Evolutionary conservation across 2,329 filamentous ascomycete species (phyloP).

Genomic region (Chaetothyriales sp.): DNA sequence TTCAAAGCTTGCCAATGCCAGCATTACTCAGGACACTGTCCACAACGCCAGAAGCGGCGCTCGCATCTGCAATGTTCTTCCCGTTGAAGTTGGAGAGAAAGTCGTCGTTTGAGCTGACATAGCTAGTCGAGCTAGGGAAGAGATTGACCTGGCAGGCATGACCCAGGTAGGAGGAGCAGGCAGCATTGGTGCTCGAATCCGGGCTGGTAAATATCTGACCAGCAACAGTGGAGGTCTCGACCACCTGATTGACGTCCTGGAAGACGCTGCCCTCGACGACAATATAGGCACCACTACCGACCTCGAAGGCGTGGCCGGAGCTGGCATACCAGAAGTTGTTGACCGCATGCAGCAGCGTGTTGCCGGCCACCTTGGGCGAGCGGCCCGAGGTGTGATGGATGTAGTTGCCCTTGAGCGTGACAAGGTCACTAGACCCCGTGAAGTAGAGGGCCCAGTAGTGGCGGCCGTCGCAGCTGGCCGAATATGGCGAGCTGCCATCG

Average conservation of each 20-base stretch:
- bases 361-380: conserved; percentile 39
- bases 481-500: conserved; percentile 40
- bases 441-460: conserved; percentile 49
- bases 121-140: too few species aligned
- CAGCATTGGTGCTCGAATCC: conserved; percentile 22
- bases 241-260: conserved; percentile 35
- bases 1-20: too few species aligned
- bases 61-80: too few species aligned
- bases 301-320: conserved; percentile 43
- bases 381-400: conserved; percentile 44
- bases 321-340: conserved; percentile 48
- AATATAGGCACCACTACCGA: conserved; percentile 30
- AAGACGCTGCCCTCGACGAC: conserved; percentile 45
- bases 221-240: conserved; percentile 23
- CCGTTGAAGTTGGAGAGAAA: too few species aligned
- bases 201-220: conserved; percentile 28
- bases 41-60: too few species aligned
- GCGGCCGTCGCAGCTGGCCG: conserved; percentile 42
- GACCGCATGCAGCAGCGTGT: conserved; percentile 44
- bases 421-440: conserved; percentile 39
- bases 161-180: conserved; percentile 34
- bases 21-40: too few species aligned
- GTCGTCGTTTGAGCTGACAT: too few species aligned
- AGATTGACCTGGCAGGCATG: conserved; percentile 36
- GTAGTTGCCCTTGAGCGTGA: conserved; percentile 48